These are phyloP conservation scores for Apiotrichum siamense DNA, from an alignment of 1,284 basidiomycete species.

Conservation along the genomic window DNA sequence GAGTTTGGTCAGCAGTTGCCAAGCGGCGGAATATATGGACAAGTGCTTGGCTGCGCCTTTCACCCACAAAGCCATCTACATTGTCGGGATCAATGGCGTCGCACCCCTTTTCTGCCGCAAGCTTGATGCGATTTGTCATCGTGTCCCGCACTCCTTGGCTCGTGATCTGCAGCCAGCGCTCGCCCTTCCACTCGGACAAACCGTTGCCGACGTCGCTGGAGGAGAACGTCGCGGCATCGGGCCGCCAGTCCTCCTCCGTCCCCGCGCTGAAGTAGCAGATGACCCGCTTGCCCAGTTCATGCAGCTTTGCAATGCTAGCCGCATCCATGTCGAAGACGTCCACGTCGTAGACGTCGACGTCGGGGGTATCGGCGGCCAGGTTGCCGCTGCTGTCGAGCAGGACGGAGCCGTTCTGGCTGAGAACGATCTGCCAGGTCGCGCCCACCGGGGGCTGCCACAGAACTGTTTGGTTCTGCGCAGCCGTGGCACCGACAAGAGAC, in stretches of 20 bases:
- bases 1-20: too few relatives aligned
- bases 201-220: background rate
- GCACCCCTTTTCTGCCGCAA: conserved; percentile 36
- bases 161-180: conserved; percentile 1
- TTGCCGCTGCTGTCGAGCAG: background rate
- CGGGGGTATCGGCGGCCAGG: background rate
- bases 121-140: conserved; percentile 22
- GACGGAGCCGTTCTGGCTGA: background rate
- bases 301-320: background rate
- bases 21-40: background rate
- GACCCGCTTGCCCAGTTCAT: conserved; percentile 34
- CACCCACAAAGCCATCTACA: conserved; percentile 28
- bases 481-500: too few relatives aligned
- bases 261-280: conserved; percentile 45
- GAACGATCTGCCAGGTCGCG: background rate
- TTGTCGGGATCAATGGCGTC: conserved; percentile 45
- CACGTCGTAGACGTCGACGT: conserved; percentile 6
- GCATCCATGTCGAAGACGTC: conserved; percentile 5
- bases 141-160: background rate
- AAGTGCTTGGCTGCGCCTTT: background rate
- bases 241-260: conserved; percentile 24
- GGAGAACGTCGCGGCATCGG: background rate
- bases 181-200: conserved; percentile 6
- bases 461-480: background rate
- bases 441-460: background rate